Percentiles rank a stretch among this genome's conserved stretches.
phyloP scores from a whole-genome alignment of 352 stramenopile species.

The Phytophthora pini region DNA sequence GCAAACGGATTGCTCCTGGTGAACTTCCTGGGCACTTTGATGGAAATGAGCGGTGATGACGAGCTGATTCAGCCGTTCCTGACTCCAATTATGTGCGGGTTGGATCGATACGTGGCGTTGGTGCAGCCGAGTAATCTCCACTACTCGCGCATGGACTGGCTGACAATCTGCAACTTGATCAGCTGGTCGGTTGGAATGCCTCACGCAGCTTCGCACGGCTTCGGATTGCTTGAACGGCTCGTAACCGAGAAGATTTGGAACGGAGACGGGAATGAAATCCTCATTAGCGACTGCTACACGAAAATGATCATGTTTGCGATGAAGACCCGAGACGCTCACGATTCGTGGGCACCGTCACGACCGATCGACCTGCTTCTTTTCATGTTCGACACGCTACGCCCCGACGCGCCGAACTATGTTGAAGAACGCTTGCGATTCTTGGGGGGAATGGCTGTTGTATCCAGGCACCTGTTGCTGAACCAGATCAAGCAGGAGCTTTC shows the following conservation, averaged over 20 bases:
- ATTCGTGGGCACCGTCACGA: conserved; percentile 42
- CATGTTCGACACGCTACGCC: conserved; percentile 55
- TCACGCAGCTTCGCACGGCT: conserved; percentile 60
- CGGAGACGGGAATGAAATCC: conserved; percentile 52
- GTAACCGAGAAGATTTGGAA: conserved; percentile 66
- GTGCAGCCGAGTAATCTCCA: conserved; percentile 38
- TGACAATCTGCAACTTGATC: conserved; percentile 68
- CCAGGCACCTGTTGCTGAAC: conserved; percentile 49
- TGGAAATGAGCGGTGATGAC: conserved; percentile 68
- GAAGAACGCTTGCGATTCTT: conserved; percentile 61
- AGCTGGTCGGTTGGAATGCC: conserved; percentile 54
- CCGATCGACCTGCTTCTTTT: conserved; percentile 61
- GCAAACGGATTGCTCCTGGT: conserved; percentile 42
- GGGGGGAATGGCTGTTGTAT: conserved; percentile 63
- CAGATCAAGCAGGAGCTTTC: conserved; percentile 40
- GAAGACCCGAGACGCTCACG: conserved; percentile 30
- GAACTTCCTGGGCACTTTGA: conserved; percentile 53
- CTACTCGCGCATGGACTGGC: conserved; percentile 62
- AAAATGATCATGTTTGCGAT: conserved; percentile 73
- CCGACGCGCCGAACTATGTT: conserved; percentile 40
- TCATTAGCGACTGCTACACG: conserved; percentile 69
- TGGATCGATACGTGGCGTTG: conserved; percentile 44
- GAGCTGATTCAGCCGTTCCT: conserved; percentile 70
- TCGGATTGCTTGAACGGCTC: conserved; percentile 68
- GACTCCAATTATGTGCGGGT: conserved; percentile 62